Conservation (phyloP, 805 yeast genomes). For the Yarrowia phangngaensis region DNA sequence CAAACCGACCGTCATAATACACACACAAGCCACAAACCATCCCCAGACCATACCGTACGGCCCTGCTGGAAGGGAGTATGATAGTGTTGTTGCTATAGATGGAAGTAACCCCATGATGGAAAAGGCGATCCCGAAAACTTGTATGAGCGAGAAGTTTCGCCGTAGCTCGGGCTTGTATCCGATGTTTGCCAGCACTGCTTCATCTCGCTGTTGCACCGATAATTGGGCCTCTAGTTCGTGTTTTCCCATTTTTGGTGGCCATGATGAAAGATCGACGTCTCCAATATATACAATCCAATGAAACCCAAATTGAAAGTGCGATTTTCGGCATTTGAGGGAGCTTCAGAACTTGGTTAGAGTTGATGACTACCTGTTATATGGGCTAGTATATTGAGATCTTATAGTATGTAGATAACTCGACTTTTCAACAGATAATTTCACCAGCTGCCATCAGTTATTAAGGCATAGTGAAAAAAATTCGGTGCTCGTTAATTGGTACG, state of each 20-base stretch:
- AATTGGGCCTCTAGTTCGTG: slow-evolving; percentile 15
- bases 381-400: no score
- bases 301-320: no score
- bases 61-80: slow-evolving; percentile 56
- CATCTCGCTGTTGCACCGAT: slow-evolving; percentile 9
- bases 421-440: no score
- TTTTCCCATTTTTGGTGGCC: slow-evolving; percentile 1
- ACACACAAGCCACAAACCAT: slow-evolving; percentile 59
- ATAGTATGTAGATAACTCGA: no score
- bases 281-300: no score
- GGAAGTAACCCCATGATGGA: slow-evolving; percentile 65
- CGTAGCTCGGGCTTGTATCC: slow-evolving; percentile 69
- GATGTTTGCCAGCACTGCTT: slow-evolving; percentile 44
- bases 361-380: neutral
- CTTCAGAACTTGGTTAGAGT: no score
- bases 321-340: no score
- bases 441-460: no score
- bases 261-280: neutral
- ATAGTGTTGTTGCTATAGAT: slow-evolving; percentile 55
- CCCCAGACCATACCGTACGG: slow-evolving; percentile 69
- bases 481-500: no score
- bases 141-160: slow-evolving; percentile 57
- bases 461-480: no score
- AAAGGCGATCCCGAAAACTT: slow-evolving; percentile 68
- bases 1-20: slow-evolving; percentile 54